A percentile compares a stretch with the other conserved stretches of the same genome.
These are phyloP conservation scores for Gleditsia sinensis DNA, from an alignment of 306 rosid genomes.

Conservation along the genomic window DNA sequence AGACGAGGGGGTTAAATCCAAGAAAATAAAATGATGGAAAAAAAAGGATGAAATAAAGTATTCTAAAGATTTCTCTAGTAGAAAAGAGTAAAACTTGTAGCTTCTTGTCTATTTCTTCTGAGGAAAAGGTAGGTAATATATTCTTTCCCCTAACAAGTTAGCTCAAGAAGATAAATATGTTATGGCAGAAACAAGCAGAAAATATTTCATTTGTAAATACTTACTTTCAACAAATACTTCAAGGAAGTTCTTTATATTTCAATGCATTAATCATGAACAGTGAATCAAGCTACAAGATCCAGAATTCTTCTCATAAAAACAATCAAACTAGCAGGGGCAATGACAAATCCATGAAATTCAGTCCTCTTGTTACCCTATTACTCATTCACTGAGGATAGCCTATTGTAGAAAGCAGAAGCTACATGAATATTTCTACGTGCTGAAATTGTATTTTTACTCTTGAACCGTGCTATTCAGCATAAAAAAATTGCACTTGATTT, in stretches of 20 bases:
- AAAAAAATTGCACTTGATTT: background rate
- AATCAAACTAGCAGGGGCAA: no score
- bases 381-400: no score
- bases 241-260: background rate
- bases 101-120: conserved; percentile 7
- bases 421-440: background rate
- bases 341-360: background rate
- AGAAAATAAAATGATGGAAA: background rate
- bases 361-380: no score
- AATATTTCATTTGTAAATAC: no score
- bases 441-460: background rate
- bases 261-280: background rate
- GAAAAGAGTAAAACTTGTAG: background rate
- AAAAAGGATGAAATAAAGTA: background rate
- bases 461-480: background rate
- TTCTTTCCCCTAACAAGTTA: background rate
- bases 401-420: no score
- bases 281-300: background rate
- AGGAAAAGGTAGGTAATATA: conserved; percentile 1
- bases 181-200: no score
- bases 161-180: background rate
- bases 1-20: background rate
- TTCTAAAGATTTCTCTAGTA: background rate
- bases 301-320: no score
- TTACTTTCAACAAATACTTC: no score